Percentiles rank a stretch among this genome's conserved stretches.
Evolutionary conservation across 768 basidiomycete species (phyloP).

Genomic region (Scleroderma bovista): DNA sequence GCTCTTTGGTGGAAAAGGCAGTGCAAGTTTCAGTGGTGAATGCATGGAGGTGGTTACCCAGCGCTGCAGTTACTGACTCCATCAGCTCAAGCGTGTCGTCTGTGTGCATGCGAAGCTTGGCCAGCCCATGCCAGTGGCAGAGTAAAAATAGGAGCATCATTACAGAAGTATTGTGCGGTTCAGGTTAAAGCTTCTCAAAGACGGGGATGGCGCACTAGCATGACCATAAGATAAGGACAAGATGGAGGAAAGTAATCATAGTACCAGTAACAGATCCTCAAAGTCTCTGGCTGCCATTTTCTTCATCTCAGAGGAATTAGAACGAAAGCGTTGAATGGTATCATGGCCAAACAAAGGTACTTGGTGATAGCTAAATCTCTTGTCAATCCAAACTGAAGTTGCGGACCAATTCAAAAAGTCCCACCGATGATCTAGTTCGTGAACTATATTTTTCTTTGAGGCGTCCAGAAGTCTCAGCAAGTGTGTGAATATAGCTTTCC

Average conservation of each 20-base stretch:
- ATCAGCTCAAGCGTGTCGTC: slow-evolving; percentile 5
- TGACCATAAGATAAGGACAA: not conserved
- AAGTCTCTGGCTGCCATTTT: slow-evolving; percentile 23
- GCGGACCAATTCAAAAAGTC: not conserved
- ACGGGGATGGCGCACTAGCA: slow-evolving; percentile 27
- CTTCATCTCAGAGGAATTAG: slow-evolving; percentile 24
- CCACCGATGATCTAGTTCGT: slow-evolving; percentile 19
- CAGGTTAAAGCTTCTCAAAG: slow-evolving; percentile 25
- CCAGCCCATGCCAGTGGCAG: slow-evolving; percentile 16
- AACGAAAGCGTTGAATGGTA: no score
- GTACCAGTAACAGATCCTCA: slow-evolving; percentile 35
- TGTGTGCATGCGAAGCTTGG: slow-evolving; percentile 21
- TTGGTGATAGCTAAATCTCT: slow-evolving; percentile 20
- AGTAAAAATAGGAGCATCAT: slow-evolving; percentile 13
- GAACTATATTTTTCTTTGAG: slow-evolving; percentile 1
- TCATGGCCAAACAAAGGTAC: slow-evolving; percentile 27
- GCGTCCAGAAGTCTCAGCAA: no score
- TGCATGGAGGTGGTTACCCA: slow-evolving; percentile 18
- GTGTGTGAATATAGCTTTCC: no score
- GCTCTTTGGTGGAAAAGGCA: slow-evolving; percentile 23
- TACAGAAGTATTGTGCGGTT: slow-evolving; percentile 9
- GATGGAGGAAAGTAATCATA: not conserved
- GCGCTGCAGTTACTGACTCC: not conserved
- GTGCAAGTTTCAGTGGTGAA: slow-evolving; percentile 20
- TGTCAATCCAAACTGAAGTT: not conserved